Conservation (phyloP, 176 grass and related monocot genomes). For the Panicum miliaceum region DNA sequence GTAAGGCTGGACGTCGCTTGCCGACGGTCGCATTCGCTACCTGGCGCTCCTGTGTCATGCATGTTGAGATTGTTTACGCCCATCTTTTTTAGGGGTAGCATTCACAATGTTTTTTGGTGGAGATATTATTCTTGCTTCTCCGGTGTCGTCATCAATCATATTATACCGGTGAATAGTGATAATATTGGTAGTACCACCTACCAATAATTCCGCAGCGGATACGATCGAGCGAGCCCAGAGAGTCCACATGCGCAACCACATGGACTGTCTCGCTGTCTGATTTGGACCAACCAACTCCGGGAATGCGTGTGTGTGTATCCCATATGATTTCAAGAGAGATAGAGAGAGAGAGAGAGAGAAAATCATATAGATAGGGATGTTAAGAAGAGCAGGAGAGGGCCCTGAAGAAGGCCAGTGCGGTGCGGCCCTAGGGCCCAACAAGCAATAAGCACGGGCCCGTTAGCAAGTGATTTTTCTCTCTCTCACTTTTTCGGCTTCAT, state of each 20-base stretch:
- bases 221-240: neutral
- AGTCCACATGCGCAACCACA: conserved; percentile 34
- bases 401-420: too few relatives aligned
- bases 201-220: conserved; percentile 45
- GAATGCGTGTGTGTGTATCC: neutral
- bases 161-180: conserved; percentile 1
- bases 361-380: too few relatives aligned
- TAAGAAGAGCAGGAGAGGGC: too few relatives aligned
- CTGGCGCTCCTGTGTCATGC: neutral
- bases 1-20: conserved; percentile 1
- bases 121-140: neutral
- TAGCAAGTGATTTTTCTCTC: too few relatives aligned
- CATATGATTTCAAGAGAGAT: too few relatives aligned
- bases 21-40: neutral
- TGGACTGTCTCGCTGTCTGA: conserved; percentile 44
- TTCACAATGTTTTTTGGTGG: neutral
- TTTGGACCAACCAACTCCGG: conserved; percentile 11
- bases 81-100: neutral
- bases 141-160: neutral
- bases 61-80: neutral
- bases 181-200: conserved; percentile 14
- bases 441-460: too few relatives aligned
- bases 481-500: too few relatives aligned
- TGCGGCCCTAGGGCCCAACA: too few relatives aligned
- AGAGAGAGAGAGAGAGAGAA: too few relatives aligned